Base-by-base conservation (phyloP, 192 early-diverging fungal species). In the Coemansia sp. region DNA sequence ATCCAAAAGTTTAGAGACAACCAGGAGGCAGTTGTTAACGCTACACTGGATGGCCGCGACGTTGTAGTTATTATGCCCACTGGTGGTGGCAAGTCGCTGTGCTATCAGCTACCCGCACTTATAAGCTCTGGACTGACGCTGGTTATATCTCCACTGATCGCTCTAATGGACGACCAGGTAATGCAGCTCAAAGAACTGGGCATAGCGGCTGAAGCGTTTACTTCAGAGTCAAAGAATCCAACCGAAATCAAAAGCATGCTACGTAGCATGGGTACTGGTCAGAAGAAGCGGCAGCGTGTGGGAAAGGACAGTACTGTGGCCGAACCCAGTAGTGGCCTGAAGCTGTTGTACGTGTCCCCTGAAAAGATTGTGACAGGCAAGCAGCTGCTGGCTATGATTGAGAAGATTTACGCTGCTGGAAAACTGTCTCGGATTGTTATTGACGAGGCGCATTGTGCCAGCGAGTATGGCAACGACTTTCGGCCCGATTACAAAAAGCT, bases 371-470 rank as follows among this genome's bases (percentile, higher is more conserved):
- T 70, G 14, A 62, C 74, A 10, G 65, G 69, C 37, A 82, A 84
- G 68, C 71, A 65, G 65, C 64, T 82, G 14, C 45, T 82, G 38
- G 59, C 65, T n/a, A 54, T 75, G 20, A 61, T 84, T 4, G 69
- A 82, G 54, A 79, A 78, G 48, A 64, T 83, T 1, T 61, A 82
- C 16, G 64, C 61, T 3, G 65, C 69, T 5, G 77, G 80, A 18
- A 58, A 37, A 39, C 71, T 84, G 11, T 58, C 75, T 13, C 76
- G 78, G 22, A 77, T 85, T 22, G 77, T 77, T 5, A 51, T 86
- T 14, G 84, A 86, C 66, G 84, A 85, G 49, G 83, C 78, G 57
- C 84, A 86, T 58, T 85, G 83, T 51, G 73, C 75, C 37, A 74
- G 70, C 54, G 71, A 81, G 45, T 76, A 75, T 23, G 84, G 84